Evolutionary conservation across 768 basidiomycete species (phyloP).

Genomic region (Lactarius akahatsu): DNA sequence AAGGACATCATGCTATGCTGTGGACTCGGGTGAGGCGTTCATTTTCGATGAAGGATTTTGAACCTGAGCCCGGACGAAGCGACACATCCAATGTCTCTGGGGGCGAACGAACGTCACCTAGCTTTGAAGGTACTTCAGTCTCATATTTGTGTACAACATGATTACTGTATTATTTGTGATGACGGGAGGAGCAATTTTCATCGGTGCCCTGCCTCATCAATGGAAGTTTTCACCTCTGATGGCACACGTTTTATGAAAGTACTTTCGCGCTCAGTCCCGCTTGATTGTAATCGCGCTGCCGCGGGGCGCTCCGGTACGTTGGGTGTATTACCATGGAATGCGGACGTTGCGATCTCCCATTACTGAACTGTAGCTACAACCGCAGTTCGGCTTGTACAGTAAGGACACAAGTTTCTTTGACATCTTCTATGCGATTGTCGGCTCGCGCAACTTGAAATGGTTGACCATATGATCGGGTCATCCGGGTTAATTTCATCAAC

Average conservation of each 20-base stretch:
- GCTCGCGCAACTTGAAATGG: not conserved
- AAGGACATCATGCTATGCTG: not conserved
- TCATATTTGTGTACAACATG: not conserved
- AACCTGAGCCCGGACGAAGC: not conserved
- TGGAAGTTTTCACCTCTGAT: conserved; percentile 10
- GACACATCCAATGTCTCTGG: not conserved
- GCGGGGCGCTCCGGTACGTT: conserved; percentile 1
- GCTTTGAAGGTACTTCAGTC: not conserved
- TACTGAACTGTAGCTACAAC: not conserved
- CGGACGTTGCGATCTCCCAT: not conserved
- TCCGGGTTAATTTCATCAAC: not conserved
- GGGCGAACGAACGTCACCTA: not conserved
- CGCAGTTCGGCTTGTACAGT: not conserved
- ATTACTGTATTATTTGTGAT: not conserved
- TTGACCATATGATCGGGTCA: not conserved
- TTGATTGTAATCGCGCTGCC: conserved; percentile 6
- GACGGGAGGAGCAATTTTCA: not conserved
- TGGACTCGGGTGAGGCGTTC: not conserved
- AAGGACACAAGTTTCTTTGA: not conserved
- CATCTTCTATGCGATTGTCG: not conserved
- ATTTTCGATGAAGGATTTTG: not conserved
- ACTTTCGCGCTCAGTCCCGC: not conserved
- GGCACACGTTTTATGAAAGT: conserved; percentile 12
- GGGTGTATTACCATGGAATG: conserved; percentile 8
- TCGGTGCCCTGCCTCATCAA: conserved; percentile 6